phyloP scores from a whole-genome alignment of 2,329 filamentous ascomycete genomes.

The Xylaria hypoxylon region DNA sequence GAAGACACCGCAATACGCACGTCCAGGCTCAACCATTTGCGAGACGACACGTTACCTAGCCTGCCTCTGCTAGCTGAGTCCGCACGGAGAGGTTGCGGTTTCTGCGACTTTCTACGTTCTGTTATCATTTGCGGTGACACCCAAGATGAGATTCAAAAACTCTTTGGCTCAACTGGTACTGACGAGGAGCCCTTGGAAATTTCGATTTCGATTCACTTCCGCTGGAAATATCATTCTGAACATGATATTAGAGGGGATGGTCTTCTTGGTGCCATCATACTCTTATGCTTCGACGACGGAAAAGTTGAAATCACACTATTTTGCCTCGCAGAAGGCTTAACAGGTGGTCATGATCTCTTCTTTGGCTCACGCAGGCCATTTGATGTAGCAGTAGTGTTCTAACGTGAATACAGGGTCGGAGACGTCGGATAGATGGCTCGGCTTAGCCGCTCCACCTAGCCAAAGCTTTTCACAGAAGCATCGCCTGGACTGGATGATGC shows the following conservation, averaged over 20 bases:
- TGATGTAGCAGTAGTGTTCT: not conserved
- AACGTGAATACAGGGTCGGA: slow-evolving; percentile 1
- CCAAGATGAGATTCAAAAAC: slow-evolving; percentile 1
- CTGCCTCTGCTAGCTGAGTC: slow-evolving; percentile 1
- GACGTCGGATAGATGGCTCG: slow-evolving; percentile 5
- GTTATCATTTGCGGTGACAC: slow-evolving; percentile 4
- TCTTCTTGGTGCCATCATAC: slow-evolving; percentile 1
- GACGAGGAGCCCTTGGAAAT: slow-evolving; percentile 2
- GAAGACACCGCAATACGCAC: slow-evolving; percentile 2
- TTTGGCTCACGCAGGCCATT: not conserved
- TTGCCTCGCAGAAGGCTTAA: slow-evolving; percentile 5
- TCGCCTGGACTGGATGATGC: slow-evolving; percentile 5
- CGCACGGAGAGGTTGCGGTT: not conserved
- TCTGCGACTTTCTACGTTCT: slow-evolving; percentile 6
- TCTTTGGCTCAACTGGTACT: slow-evolving; percentile 2
- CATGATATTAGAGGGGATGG: slow-evolving; percentile 6
- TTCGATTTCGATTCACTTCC: slow-evolving; percentile 8
- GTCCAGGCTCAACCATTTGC: slow-evolving; percentile 1
- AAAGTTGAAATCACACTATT: slow-evolving; percentile 5
- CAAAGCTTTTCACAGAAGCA: not conserved
- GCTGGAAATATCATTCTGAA: not conserved
- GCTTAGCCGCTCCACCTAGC: not conserved
- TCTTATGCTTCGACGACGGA: slow-evolving; percentile 2
- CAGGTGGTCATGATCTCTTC: slow-evolving; percentile 1
- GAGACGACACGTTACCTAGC: not conserved